Base-by-base conservation (phyloP, 192 early-diverging fungal genomes). In the Obelidium mucronatum region DNA sequence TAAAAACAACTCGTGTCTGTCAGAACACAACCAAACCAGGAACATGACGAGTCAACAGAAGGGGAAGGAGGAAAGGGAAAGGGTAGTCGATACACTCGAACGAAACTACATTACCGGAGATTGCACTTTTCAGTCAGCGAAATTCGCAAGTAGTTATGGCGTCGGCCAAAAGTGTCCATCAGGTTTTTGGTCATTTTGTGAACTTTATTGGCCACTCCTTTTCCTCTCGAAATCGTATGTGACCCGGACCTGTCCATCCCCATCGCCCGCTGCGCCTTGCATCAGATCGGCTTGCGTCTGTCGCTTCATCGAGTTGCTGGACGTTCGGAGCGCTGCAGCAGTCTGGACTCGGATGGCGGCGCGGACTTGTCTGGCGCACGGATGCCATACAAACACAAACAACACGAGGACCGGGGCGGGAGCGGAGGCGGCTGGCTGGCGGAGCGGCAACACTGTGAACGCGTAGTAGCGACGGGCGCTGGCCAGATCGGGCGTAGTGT, bases 101-200 rank as follows among this genome's bases (percentile, higher is more conserved):
- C 59, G 17, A 22, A n/a, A n/a, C n/a, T n/a, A n/a, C n/a, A n/a
- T n/a, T 48, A 65, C 63, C 97, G 87, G 65, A 99, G 85, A 78
- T 99, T 99, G 86, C 97, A 99, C 55, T 90, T 86, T 82, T 99
- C 97, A 1, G 96, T 97, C 6, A 99, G 79, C 0, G 94, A 96
- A 35, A 99, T 96, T 17, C 97, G 92, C 64, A 99, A 85, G 66
- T 99, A 99, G 40, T 91, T 94, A 81, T 99, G 97, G 73, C 91
- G 86, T 34, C 97, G 89, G 26, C 89, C 87, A 88, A 96, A 96
- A 51, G 86, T 85, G 77, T 98, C 97, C 0, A 82, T 80, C 65
- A 75, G 34, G 5, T 17, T 15, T 11, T 61, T 52, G 28, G 22
- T 28, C 30, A 53, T 73, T 28, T 66, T 48, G 8, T 33, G 33